Evolutionary conservation across 2,329 filamentous ascomycete genomes (phyloP).

Genomic region (Meredithiella fracta): DNA sequence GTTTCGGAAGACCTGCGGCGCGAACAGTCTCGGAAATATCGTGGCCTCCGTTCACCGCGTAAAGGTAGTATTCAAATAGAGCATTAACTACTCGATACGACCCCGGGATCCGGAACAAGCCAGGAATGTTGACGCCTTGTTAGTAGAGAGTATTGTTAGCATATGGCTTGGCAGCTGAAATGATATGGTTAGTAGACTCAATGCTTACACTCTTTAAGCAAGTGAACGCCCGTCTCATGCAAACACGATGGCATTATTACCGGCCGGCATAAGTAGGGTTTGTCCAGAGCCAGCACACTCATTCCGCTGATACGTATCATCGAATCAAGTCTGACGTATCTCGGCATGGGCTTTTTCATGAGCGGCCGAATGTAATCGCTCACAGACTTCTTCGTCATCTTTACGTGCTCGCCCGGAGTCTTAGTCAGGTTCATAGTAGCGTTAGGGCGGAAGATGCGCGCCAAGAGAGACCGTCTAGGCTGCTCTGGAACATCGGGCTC

Average conservation of each 20-base stretch:
- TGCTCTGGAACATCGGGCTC: slow-evolving; percentile 13
- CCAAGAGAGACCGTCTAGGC: slow-evolving; percentile 12
- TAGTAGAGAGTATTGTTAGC: neutral
- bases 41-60: slow-evolving; percentile 11
- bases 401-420: slow-evolving; percentile 1
- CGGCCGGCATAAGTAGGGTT: slow-evolving; percentile 39
- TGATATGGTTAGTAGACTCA: neutral
- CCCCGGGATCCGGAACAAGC: slow-evolving; percentile 48
- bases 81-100: slow-evolving; percentile 38
- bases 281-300: slow-evolving; percentile 42
- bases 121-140: slow-evolving; percentile 30
- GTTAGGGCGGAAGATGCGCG: slow-evolving; percentile 10
- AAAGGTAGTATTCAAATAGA: slow-evolving; percentile 48
- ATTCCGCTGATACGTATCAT: slow-evolving; percentile 47
- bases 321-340: slow-evolving; percentile 32
- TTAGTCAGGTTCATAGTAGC: slow-evolving; percentile 1
- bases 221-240: slow-evolving; percentile 47
- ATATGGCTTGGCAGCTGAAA: too few relatives aligned
- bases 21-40: slow-evolving; percentile 35
- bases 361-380: slow-evolving; percentile 13
- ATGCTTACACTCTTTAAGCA: slow-evolving; percentile 42
- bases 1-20: slow-evolving; percentile 40
- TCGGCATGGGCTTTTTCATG: slow-evolving; percentile 13
- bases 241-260: slow-evolving; percentile 48
- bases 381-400: slow-evolving; percentile 12